Conservation (phyloP, 129 eudicot genomes). For the Pulicaria dysenterica region DNA sequence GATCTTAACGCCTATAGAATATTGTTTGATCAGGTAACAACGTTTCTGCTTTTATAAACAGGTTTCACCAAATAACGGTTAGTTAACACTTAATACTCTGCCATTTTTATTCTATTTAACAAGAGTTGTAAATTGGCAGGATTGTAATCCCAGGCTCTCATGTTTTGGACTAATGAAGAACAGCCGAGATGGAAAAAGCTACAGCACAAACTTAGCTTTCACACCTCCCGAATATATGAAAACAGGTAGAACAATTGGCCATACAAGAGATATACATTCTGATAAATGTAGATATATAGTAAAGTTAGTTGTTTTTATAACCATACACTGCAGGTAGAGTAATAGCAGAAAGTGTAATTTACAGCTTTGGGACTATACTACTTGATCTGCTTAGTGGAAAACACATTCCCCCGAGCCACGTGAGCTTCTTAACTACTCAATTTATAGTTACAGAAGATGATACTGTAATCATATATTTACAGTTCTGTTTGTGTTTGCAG, state of each 20-base stretch:
- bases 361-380: constrained; percentile 71
- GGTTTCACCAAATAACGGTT: not conserved
- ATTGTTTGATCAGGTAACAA: constrained; percentile 74
- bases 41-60: not conserved
- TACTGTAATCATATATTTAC: not conserved
- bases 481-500: constrained; percentile 33
- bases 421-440: constrained; percentile 28
- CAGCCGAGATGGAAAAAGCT: constrained; percentile 90
- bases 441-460: not conserved
- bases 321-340: constrained; percentile 64
- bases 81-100: too few species aligned
- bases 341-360: constrained; percentile 69
- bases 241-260: constrained; percentile 55
- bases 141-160: constrained; percentile 84
- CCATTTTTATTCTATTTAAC: constrained; percentile 4
- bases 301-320: not conserved
- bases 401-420: constrained; percentile 84
- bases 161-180: constrained; percentile 92
- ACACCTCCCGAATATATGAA: constrained; percentile 88
- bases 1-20: constrained; percentile 89
- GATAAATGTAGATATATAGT: not conserved
- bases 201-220: constrained; percentile 89
- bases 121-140: constrained; percentile 43
- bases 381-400: constrained; percentile 83
- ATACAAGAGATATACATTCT: not conserved